These are phyloP conservation scores for Adansonia gregorii DNA, from an alignment of 441 rosid genomes.

Conservation along the genomic window DNA sequence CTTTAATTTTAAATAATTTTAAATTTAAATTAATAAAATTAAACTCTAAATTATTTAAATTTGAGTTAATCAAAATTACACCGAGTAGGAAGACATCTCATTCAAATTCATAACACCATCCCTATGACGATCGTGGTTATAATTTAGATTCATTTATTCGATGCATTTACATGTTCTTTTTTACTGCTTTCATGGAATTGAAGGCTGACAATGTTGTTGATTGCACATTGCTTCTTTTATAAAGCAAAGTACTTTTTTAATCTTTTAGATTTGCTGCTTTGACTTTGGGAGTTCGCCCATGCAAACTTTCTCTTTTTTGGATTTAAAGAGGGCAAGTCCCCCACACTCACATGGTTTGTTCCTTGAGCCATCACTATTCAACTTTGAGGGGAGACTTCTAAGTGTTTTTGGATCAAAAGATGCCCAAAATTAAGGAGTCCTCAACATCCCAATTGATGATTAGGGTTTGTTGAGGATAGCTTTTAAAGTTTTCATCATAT, in stretches of 20 bases:
- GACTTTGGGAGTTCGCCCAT: slow-evolving; percentile 56
- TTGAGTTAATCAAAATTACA: not conserved
- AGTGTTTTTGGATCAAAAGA: slow-evolving; percentile 41
- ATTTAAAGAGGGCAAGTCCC: slow-evolving; percentile 52
- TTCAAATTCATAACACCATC: not conserved
- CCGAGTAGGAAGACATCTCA: not conserved
- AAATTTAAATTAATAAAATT: too few species aligned
- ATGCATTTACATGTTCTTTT: slow-evolving; percentile 10
- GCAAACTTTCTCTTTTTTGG: slow-evolving; percentile 58
- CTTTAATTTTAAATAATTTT: too few species aligned
- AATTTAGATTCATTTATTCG: not conserved
- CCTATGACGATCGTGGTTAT: too few species aligned
- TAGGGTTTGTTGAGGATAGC: slow-evolving; percentile 49
- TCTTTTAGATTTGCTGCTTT: slow-evolving; percentile 54
- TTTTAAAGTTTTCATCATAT: slow-evolving; percentile 25
- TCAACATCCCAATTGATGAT: slow-evolving; percentile 43
- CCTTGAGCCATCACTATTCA: slow-evolving; percentile 47
- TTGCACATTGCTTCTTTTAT: slow-evolving; percentile 22
- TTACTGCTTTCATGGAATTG: slow-evolving; percentile 35
- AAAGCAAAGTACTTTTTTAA: slow-evolving; percentile 38
- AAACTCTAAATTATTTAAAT: too few species aligned
- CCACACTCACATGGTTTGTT: slow-evolving; percentile 69
- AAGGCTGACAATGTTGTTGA: slow-evolving; percentile 34
- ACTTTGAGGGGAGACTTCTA: slow-evolving; percentile 37
- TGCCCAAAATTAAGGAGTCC: slow-evolving; percentile 33